Base-by-base conservation (phyloP, 169 alveolate genomes). In the Eimeria sp. region DNA sequence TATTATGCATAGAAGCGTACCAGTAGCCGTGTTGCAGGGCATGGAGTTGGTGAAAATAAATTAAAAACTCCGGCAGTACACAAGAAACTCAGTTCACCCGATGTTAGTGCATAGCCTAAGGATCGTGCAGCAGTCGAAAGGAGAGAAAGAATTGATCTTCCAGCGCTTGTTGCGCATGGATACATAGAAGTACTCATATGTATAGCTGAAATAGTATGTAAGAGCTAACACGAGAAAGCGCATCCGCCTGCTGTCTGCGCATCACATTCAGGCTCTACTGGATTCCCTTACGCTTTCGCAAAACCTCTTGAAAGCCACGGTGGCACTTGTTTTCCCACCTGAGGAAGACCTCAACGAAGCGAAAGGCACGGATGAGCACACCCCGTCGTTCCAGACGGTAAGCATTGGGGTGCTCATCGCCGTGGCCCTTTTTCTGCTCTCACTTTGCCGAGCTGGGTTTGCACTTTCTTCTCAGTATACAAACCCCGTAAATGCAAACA, bases 191-290 rank as follows among this genome's bases (percentile, higher is more conserved):
- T n/a, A n/a, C n/a, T n/a, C n/a, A n/a, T n/a, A n/a, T n/a, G n/a
- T n/a, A n/a, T n/a, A n/a, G n/a, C n/a, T n/a, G n/a, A n/a, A n/a
- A n/a, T n/a, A n/a, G n/a, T n/a, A n/a, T n/a, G n/a, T n/a, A n/a
- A n/a, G n/a, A n/a, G n/a, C n/a, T n/a, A n/a, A n/a, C n/a, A n/a
- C n/a, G n/a, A n/a, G n/a, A n/a, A n/a, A n/a, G n/a, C n/a, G n/a
- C n/a, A n/a, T 43, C 49, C 49, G 80, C 49, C n/a, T 71, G 80
- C 6, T 71, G n/a, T 71, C 25, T 71, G 80, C 27, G 52, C 27
- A 33, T 71, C 54, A 33, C 52, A n/a, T 16, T 71, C 80, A 71
- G 80, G 80, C 80, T 71, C 80, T 71, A 16, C 27, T 71, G 80
- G 8, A 49, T 33, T 71, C 80, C 10, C 80, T 71, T 37, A 71